A percentile compares a stretch with the other conserved stretches of the same genome.
These are phyloP conservation scores for Aphanomyces euteiches DNA, from an alignment of 352 stramenopile species.

Conservation along the genomic window DNA sequence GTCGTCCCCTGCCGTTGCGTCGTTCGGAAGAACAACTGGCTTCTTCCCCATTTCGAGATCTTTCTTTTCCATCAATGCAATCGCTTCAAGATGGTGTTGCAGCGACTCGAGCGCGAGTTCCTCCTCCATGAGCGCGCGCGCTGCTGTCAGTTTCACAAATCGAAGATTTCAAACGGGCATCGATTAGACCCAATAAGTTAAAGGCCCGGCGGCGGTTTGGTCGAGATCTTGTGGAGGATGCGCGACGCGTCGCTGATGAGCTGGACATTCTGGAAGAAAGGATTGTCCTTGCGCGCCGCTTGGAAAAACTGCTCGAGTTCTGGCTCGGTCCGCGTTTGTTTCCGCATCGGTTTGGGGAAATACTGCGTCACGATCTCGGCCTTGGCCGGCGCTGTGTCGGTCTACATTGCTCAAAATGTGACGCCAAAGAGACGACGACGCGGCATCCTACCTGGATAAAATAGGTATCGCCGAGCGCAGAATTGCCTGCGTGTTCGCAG, in stretches of 20 bases:
- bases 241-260: background rate
- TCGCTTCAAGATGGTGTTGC: constrained; percentile 2
- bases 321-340: background rate
- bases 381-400: constrained; percentile 11
- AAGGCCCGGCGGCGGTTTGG: background rate
- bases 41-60: background rate
- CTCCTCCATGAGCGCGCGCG: background rate
- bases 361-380: constrained; percentile 17
- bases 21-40: too few species aligned
- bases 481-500: constrained; percentile 43
- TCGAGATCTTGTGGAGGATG: constrained; percentile 5
- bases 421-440: background rate
- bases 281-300: background rate
- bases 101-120: background rate
- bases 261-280: constrained; percentile 22
- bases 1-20: too few species aligned
- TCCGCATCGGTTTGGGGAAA: background rate
- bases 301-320: constrained; percentile 9
- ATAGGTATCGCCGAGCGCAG: constrained; percentile 28
- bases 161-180: background rate
- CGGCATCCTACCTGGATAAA: constrained; percentile 18
- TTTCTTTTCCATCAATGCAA: constrained; percentile 14
- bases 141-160: background rate
- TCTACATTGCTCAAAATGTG: constrained; percentile 1
- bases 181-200: background rate